Conservation (phyloP, 306 rosid species). For the Quercus agrifolia region DNA sequence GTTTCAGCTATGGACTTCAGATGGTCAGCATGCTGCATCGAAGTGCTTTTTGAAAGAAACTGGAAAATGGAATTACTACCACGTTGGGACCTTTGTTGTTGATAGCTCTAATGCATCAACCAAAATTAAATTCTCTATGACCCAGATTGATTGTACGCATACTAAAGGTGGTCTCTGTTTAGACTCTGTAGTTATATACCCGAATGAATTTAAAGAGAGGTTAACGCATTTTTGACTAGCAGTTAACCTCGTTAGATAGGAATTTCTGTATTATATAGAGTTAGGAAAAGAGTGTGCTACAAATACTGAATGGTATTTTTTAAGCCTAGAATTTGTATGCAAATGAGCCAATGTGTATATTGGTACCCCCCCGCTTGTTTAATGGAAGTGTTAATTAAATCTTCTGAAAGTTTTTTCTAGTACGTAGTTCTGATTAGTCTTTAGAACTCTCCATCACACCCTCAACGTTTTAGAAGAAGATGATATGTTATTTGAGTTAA, state of each 20-base stretch:
- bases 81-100: conserved; percentile 76
- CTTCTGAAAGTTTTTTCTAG: background rate
- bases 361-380: background rate
- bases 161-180: conserved; percentile 94
- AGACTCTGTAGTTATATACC: conserved; percentile 73
- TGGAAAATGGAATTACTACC: conserved; percentile 74
- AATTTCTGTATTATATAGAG: conserved; percentile 25
- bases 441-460: too few relatives aligned
- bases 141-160: conserved; percentile 98
- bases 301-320: conserved; percentile 38
- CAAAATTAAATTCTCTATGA: conserved; percentile 79
- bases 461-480: too few relatives aligned
- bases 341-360: conserved; percentile 11
- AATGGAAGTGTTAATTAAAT: background rate
- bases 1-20: conserved; percentile 87
- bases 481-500: too few relatives aligned
- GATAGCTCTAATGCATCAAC: conserved; percentile 50
- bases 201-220: conserved; percentile 55
- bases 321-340: conserved; percentile 20
- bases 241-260: conserved; percentile 28
- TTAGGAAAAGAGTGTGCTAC: conserved; percentile 32
- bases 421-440: conserved; percentile 6
- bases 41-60: conserved; percentile 63
- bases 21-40: conserved; percentile 64
- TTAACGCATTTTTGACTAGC: conserved; percentile 47